A percentile compares a stretch with the other conserved stretches of the same genome.
Conservation (phyloP, 2,329 filamentous ascomycete species). For the Monilinia laxa region DNA sequence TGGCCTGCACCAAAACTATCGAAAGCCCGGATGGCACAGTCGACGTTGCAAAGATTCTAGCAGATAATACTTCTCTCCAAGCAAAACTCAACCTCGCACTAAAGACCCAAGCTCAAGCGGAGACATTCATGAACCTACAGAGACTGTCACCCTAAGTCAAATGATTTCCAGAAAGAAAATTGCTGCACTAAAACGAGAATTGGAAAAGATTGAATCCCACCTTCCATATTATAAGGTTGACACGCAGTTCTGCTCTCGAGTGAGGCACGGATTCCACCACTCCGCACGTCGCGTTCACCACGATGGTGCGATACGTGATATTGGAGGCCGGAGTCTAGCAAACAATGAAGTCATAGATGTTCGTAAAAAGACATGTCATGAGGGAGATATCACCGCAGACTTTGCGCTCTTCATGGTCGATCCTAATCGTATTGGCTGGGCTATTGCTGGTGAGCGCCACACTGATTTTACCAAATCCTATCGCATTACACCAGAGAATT, state of each 20-base stretch:
- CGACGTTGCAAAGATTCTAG: not conserved
- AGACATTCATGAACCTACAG: not conserved
- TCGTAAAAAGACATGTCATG: not conserved
- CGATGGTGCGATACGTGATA: rapidly evolving
- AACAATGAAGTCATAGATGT: not conserved
- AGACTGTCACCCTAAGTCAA: not conserved
- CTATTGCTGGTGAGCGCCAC: not conserved
- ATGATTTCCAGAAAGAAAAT: not conserved
- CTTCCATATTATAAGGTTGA: not conserved
- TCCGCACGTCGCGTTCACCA: not conserved
- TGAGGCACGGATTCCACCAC: not conserved
- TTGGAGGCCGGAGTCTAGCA: not conserved
- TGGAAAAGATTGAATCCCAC: not conserved
- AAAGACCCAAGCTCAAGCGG: not conserved
- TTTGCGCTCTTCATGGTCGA: not conserved
- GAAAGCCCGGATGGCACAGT: not conserved
- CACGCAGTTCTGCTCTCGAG: not conserved
- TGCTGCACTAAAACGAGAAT: not conserved
- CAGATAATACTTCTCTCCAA: not conserved
- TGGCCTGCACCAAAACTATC: not conserved
- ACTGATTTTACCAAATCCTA: not conserved
- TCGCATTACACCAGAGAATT: not conserved
- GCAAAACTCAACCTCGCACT: not conserved
- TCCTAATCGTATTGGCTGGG: not conserved
- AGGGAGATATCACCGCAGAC: not conserved